phyloP scores from a whole-genome alignment of 495 filamentous ascomycete species.

The Aspergillus egyptiacus region DNA sequence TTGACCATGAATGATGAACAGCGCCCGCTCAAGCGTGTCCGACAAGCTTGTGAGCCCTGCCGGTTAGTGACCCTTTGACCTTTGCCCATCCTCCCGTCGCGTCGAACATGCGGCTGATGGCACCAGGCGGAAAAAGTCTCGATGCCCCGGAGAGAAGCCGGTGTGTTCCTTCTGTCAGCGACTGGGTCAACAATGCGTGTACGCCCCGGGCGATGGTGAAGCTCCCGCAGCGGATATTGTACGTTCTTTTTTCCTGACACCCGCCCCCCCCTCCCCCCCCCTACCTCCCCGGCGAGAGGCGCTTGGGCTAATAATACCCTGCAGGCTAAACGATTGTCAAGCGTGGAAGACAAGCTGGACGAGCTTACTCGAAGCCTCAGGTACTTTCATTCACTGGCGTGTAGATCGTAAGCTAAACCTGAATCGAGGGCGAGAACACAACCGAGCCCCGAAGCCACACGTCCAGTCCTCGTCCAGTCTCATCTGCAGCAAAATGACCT shows the following conservation, averaged over 20 bases:
- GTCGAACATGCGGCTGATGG: neutral
- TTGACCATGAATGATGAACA: conserved; percentile 8
- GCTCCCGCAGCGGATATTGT: conserved; percentile 17
- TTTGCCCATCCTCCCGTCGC: neutral
- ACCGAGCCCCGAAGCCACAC: conserved; percentile 1
- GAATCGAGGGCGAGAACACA: neutral
- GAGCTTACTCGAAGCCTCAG: conserved; percentile 25
- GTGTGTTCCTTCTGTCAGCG: conserved; percentile 37
- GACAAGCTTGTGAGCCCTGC: conserved; percentile 40
- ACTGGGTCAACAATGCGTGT: conserved; percentile 35
- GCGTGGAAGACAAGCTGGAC: conserved; percentile 34
- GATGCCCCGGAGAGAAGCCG: conserved; percentile 40
- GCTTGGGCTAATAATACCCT: conserved; percentile 1
- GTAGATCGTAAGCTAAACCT: neutral
- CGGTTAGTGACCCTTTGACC: conserved; percentile 21
- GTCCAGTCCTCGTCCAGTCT: neutral
- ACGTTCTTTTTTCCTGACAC: too few relatives aligned
- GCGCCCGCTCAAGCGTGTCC: conserved; percentile 35
- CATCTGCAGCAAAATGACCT: conserved; percentile 5
- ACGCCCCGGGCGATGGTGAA: conserved; percentile 23
- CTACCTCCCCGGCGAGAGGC: neutral
- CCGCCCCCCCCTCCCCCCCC: too few relatives aligned
- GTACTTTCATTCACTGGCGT: conserved; percentile 11
- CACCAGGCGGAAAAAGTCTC: conserved; percentile 38
- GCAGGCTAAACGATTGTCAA: conserved; percentile 35